These are phyloP conservation scores for Bipolaris zeicola DNA, from an alignment of 2,329 filamentous ascomycete genomes.

Conservation along the genomic window DNA sequence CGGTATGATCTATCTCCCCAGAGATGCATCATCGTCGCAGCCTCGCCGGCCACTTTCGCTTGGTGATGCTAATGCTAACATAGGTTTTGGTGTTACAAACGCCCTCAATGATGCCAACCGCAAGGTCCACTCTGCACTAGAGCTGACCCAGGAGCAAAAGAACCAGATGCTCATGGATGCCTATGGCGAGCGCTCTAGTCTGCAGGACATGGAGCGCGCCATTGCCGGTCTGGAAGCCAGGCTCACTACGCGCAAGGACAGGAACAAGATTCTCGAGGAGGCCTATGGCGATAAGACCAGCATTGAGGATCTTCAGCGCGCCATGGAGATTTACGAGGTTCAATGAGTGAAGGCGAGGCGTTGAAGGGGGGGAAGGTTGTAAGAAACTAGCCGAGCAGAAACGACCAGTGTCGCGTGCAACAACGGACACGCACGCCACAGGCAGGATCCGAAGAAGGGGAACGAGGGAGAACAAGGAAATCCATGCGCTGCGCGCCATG, in stretches of 20 bases:
- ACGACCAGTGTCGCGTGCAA: conserved; percentile 16
- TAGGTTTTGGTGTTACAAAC: conserved; percentile 41
- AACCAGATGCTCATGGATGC: conserved; percentile 40
- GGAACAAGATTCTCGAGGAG: conserved; percentile 52
- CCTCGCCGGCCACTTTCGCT: conserved; percentile 36
- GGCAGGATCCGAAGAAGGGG: neutral
- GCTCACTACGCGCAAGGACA: conserved; percentile 38
- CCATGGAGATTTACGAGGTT: conserved; percentile 52
- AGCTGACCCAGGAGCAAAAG: conserved; percentile 39
- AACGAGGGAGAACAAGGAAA: conserved; percentile 1
- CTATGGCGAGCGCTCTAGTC: conserved; percentile 39
- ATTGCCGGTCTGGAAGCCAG: conserved; percentile 37
- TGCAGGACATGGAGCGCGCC: conserved; percentile 43
- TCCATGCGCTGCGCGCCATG: conserved; percentile 18
- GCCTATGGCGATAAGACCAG: conserved; percentile 54
- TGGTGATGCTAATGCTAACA: conserved; percentile 39
- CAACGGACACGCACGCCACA: conserved; percentile 3
- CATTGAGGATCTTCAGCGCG: conserved; percentile 52
- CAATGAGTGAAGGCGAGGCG: conserved; percentile 34
- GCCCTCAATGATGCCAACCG: conserved; percentile 41
- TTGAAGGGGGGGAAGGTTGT: neutral
- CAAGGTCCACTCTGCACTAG: conserved; percentile 27
- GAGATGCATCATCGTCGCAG: conserved; percentile 19
- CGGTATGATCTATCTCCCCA: conserved; percentile 38
- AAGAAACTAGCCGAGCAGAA: neutral